Percentiles rank a stretch among this genome's conserved stretches.
Evolutionary conservation across 148 eudicot genomes (phyloP).

Genomic region (Tetragonia tetragonoides): DNA sequence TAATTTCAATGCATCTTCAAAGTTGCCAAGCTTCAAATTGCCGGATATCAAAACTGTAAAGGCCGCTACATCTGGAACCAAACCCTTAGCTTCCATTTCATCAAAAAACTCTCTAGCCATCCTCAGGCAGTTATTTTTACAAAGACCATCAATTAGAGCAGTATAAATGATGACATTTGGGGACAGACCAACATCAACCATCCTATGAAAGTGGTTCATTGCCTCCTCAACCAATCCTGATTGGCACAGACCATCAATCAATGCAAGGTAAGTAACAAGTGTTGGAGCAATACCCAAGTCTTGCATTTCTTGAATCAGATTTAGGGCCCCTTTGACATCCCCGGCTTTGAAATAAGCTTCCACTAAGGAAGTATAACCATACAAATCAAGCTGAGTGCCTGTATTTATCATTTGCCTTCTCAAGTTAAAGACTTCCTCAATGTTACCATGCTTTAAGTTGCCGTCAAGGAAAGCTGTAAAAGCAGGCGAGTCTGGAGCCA

Average conservation of each 20-base stretch:
- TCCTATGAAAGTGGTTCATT: slow-evolving; percentile 41
- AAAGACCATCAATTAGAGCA: slow-evolving; percentile 73
- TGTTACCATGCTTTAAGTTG: slow-evolving; percentile 62
- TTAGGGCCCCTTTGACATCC: slow-evolving; percentile 51
- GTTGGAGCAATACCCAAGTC: slow-evolving; percentile 52
- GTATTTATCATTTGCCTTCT: slow-evolving; percentile 40
- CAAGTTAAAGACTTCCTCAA: slow-evolving; percentile 62
- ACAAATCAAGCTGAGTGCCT: slow-evolving; percentile 72
- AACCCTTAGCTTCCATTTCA: slow-evolving; percentile 68
- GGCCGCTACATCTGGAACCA: slow-evolving; percentile 70
- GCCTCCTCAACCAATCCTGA: slow-evolving; percentile 72
- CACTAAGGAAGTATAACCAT: slow-evolving; percentile 69
- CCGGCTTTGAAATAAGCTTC: slow-evolving; percentile 59
- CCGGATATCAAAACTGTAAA: slow-evolving; percentile 82
- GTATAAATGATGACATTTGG: slow-evolving; percentile 79
- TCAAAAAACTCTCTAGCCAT: slow-evolving; percentile 59
- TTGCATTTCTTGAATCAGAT: slow-evolving; percentile 66
- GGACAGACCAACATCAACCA: slow-evolving; percentile 49
- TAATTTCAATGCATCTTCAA: slow-evolving; percentile 65
- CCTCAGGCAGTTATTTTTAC: slow-evolving; percentile 56
- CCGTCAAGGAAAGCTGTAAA: slow-evolving; percentile 86
- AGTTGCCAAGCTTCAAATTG: slow-evolving; percentile 64
- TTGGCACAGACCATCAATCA: slow-evolving; percentile 83
- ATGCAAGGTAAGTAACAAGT: slow-evolving; percentile 57
- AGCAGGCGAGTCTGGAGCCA: slow-evolving; percentile 63